Percentiles rank a stretch among this genome's conserved stretches.
Conservation (phyloP, 441 rosid species). For the Cnidoscolus chayamansa region DNA sequence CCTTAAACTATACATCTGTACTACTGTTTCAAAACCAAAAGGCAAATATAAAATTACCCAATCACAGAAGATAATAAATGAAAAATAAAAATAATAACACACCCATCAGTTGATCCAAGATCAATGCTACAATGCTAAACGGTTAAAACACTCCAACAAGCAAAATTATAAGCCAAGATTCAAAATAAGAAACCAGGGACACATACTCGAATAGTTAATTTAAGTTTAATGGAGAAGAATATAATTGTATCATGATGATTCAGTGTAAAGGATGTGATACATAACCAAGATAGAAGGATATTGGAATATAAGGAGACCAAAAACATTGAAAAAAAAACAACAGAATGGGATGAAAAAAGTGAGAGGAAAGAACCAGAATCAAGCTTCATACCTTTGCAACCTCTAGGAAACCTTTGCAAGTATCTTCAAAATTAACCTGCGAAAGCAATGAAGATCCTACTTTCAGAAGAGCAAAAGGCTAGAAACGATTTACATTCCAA, state of each 20-base stretch:
- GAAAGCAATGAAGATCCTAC: conserved; percentile 25
- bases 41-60: not conserved
- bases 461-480: conserved; percentile 14
- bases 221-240: not conserved
- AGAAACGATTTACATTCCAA: not conserved
- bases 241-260: conserved; percentile 1
- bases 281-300: not conserved
- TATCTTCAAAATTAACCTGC: conserved; percentile 98
- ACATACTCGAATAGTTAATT: not conserved
- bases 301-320: not conserved
- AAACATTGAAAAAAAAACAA: not conserved
- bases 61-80: not conserved
- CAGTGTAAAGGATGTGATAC: not conserved
- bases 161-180: not conserved
- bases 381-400: conserved; percentile 77
- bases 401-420: conserved; percentile 98
- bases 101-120: too few species aligned
- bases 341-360: not conserved
- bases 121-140: not conserved
- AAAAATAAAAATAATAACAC: not conserved
- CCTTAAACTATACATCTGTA: not conserved
- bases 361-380: conserved; percentile 10
- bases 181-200: not conserved
- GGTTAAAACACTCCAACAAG: not conserved
- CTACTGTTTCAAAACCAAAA: too few species aligned